Base-by-base conservation (phyloP, 164 flowering plant genomes). In the Vitis vinifera region DNA sequence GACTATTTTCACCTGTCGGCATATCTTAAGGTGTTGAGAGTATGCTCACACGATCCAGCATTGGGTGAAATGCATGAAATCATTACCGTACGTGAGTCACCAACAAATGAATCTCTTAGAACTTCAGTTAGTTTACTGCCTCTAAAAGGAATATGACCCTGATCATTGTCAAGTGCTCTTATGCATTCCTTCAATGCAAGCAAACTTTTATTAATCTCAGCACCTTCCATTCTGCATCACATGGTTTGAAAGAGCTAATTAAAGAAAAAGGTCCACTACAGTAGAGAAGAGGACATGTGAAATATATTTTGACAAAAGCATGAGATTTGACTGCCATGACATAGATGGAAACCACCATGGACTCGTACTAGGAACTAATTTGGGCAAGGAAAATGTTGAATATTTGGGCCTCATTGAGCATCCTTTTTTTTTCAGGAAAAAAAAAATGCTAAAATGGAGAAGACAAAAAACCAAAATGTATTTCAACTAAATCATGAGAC, bases 121-220 rank as follows among this genome's bases (percentile, higher is more conserved):
- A 94, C 99, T 77, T 94, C 99, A 12, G 99, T 94, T 53, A 94
- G 79, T 78, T 94, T 94, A 75, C 99, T 94, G 62, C 99, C 99
- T 79, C 99, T 79, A 76, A 94, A 94, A 66, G 99, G 99, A 78
- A 94, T 92, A 76, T 94, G 99, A 65, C 84, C 85, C 73, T 94
- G 97, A 66, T 94, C 99, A 78, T 87, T 92, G 80, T 94, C 99
- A 67, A 94, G 97, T 59, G 99, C 97, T 66, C 99, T 85, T 30
- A 94, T 94, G 78, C 99, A 94, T 69, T 94, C 97, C 79, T 94
- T 94, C 73, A 94, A 66, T 2, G 99, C 99, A 62, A 94, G 92
- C 68, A 92, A 82, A 72, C 97, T 92, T 83, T 91, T 93, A 70
- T 93, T 93, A 51, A 93, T 93, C 76, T 93, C 98, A 58, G 98